Percentiles rank a stretch among this genome's conserved stretches.
These are phyloP conservation scores for Aureobasidium sp. DNA, from an alignment of 2,329 filamentous ascomycete genomes.

Conservation along the genomic window DNA sequence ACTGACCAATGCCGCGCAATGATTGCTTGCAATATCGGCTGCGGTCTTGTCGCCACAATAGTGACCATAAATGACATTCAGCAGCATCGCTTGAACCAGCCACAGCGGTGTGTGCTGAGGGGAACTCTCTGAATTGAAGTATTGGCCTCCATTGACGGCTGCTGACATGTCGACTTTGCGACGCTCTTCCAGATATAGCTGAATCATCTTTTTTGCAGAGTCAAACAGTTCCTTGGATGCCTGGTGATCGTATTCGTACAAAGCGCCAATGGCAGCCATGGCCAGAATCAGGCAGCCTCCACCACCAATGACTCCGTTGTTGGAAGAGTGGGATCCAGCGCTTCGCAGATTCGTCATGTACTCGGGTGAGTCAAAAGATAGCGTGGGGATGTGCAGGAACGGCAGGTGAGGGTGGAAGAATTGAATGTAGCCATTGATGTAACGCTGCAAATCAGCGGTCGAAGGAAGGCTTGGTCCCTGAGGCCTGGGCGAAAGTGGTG, in stretches of 20 bases:
- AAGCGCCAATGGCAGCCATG: slow-evolving; percentile 77
- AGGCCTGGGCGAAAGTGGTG: slow-evolving; percentile 40
- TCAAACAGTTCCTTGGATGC: slow-evolving; percentile 83
- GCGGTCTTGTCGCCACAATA: slow-evolving; percentile 88
- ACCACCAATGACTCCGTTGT: slow-evolving; percentile 59
- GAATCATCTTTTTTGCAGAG: slow-evolving; percentile 90
- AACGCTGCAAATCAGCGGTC: slow-evolving; percentile 80
- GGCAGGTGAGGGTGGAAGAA: slow-evolving; percentile 93
- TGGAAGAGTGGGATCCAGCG: slow-evolving; percentile 45
- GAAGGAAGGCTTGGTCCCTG: slow-evolving; percentile 58
- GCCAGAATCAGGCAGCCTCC: slow-evolving; percentile 80
- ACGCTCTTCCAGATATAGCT: slow-evolving; percentile 83
- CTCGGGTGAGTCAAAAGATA: slow-evolving; percentile 78
- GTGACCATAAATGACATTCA: slow-evolving; percentile 93
- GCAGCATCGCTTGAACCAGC: slow-evolving; percentile 93
- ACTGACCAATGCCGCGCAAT: slow-evolving; percentile 84
- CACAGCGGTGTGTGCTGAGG: slow-evolving; percentile 68
- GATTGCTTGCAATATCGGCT: slow-evolving; percentile 85
- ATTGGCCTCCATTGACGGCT: slow-evolving; percentile 42
- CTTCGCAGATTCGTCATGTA: slow-evolving; percentile 55
- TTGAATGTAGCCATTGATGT: slow-evolving; percentile 80
- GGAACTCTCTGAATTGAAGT: slow-evolving; percentile 34
- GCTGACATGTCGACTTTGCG: slow-evolving; percentile 73
- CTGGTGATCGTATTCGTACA: slow-evolving; percentile 78
- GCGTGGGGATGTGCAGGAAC: slow-evolving; percentile 85